Evolutionary conservation across 2,329 filamentous ascomycete genomes (phyloP).

Genomic region (Xylariaceae sp.): DNA sequence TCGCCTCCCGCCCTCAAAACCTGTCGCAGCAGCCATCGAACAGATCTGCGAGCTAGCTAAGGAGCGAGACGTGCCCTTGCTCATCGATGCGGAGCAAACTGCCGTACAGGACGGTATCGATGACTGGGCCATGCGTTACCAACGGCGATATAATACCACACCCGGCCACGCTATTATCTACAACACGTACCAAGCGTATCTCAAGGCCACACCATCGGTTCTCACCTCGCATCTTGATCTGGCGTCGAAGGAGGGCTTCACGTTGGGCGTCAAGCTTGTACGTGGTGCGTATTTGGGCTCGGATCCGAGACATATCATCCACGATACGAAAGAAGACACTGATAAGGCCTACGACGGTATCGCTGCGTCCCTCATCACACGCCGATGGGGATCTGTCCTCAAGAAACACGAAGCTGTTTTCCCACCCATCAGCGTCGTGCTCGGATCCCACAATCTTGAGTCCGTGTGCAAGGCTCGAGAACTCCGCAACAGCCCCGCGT

Average conservation of each 20-base stretch:
- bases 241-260: conserved; percentile 60
- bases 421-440: conserved; percentile 61
- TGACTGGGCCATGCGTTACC: conserved; percentile 74
- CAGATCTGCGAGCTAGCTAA: conserved; percentile 71
- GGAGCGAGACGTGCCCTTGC: conserved; percentile 65
- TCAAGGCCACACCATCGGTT: conserved; percentile 59
- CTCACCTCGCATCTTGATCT: conserved; percentile 58
- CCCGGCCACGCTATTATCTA: conserved; percentile 68
- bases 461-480: conserved; percentile 61
- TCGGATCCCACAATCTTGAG: conserved; percentile 79
- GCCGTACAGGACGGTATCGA: conserved; percentile 77
- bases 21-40: conserved; percentile 68
- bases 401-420: conserved; percentile 41
- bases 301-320: conserved; percentile 68
- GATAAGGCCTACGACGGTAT: conserved; percentile 72
- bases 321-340: conserved; percentile 69
- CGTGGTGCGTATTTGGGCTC: conserved; percentile 71
- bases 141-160: conserved; percentile 69
- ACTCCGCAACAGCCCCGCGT: conserved; percentile 45
- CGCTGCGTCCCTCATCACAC: conserved; percentile 63
- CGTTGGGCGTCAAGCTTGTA: conserved; percentile 72
- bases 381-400: conserved; percentile 58
- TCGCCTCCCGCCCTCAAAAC: conserved; percentile 59
- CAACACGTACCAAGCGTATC: conserved; percentile 76
- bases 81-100: conserved; percentile 86